Base-by-base conservation (phyloP, 192 early-diverging fungal genomes). In the Coemansia umbellata region DNA sequence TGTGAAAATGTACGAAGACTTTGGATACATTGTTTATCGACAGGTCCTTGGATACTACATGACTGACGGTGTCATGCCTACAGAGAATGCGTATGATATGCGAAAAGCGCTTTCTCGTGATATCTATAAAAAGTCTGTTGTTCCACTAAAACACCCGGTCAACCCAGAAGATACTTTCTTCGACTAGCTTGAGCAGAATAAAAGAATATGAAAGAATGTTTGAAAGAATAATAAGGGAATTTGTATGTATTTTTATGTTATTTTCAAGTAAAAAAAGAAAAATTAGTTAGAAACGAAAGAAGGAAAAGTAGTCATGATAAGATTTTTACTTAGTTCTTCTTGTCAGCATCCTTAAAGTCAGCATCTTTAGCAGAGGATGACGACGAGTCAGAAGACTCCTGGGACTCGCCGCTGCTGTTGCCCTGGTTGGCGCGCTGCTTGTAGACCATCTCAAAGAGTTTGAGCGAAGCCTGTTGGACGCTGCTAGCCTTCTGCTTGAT, bases 401-500 rank as follows among this genome's bases (percentile, higher is more conserved):
- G 44, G 4, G 58, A 59, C 15, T 49, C 22, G 18, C 67, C 62
- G 6, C 60, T 60, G 55, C 36, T 23, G 21, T 52, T 58, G 60
- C 45, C 35, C 69, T 80, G 61, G 58, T 62, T 58, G 36, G 77
- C 80, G 42, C 80, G 74, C 58, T 87, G 87, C 86, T 97, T 93
- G 86, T 99, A 97, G 11, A 91, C 91, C 85, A 92, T 85, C 84
- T 99, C 92, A 63, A 99, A 99, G 45, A 99, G 82, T 81, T 99
- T 99, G 51, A 99, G 75, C 49, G 84, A 85, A 10, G 82, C 85
- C 67, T 87, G 85, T 81, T 99, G 95, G 55, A 97, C 66, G 43
- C 89, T 92, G 50, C 79, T 80, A 30, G 83, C 75, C 77, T 94
- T 87, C 73, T 84, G 74, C 84, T 91, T 94, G 74, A 99, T 85